Percentiles rank a stretch among this genome's conserved stretches.
Evolutionary conservation across 441 rosid species (phyloP).

Genomic region (Geranium incanum): DNA sequence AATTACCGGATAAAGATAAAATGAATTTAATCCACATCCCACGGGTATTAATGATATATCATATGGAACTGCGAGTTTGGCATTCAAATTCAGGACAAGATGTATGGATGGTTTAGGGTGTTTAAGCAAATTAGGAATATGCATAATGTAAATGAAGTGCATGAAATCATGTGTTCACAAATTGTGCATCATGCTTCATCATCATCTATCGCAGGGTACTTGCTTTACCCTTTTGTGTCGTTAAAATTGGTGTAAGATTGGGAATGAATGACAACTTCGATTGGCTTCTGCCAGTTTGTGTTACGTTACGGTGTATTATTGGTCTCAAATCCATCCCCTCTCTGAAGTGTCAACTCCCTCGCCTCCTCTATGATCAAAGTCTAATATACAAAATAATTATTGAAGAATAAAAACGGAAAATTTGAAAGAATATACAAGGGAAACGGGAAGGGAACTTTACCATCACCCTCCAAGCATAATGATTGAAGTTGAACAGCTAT

Average conservation of each 20-base stretch:
- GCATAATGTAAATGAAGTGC: neutral
- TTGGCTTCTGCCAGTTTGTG: too few species aligned
- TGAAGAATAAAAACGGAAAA: conserved; percentile 1
- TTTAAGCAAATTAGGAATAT: neutral
- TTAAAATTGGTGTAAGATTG: neutral
- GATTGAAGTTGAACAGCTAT: conserved; percentile 3
- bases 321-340: too few species aligned
- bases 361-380: neutral
- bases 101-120: neutral
- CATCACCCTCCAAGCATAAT: neutral
- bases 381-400: neutral
- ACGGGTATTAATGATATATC: neutral
- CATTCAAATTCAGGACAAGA: neutral
- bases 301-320: too few species aligned
- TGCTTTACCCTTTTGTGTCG: neutral
- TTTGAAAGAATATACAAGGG: conserved; percentile 5
- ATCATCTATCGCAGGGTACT: neutral
- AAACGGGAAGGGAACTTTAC: neutral
- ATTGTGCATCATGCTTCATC: conserved; percentile 2
- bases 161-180: neutral
- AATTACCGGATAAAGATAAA: too few species aligned
- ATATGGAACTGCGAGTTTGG: neutral
- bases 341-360: neutral
- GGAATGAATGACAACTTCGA: neutral
- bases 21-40: too few species aligned